Evolutionary conservation across 495 filamentous ascomycete genomes (phyloP).

Genomic region (Wilcoxina mikolae): DNA sequence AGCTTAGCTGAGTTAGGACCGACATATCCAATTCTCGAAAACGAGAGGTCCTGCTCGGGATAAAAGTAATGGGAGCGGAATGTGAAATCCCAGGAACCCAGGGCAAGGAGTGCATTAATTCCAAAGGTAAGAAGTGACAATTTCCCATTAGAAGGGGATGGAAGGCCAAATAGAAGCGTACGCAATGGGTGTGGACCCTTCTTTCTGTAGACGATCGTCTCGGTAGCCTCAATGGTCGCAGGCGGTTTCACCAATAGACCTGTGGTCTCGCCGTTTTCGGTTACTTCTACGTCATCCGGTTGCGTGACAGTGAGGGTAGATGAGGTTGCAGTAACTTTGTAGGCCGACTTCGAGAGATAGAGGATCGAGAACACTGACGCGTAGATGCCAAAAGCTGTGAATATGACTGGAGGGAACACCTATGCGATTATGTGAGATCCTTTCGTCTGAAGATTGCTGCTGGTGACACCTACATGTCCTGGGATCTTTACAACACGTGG

Average conservation of each 20-base stretch:
- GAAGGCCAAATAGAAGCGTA: slow-evolving; percentile 61
- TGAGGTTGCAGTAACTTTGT: slow-evolving; percentile 44
- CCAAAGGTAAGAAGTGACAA: slow-evolving; percentile 48
- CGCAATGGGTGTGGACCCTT: slow-evolving; percentile 34
- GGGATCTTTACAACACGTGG: slow-evolving; percentile 41
- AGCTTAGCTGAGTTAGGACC: slow-evolving; percentile 66
- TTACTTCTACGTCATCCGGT: slow-evolving; percentile 20
- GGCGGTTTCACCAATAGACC: slow-evolving; percentile 24
- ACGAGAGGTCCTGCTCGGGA: slow-evolving; percentile 58
- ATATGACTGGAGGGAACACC: slow-evolving; percentile 49
- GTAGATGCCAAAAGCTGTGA: slow-evolving; percentile 59
- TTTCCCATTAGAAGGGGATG: slow-evolving; percentile 45
- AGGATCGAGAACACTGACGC: slow-evolving; percentile 48
- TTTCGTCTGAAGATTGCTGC: slow-evolving; percentile 6
- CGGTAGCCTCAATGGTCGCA: slow-evolving; percentile 38
- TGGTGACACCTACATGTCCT: slow-evolving; percentile 34
- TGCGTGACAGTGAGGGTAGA: slow-evolving; percentile 47
- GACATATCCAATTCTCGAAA: slow-evolving; percentile 73
- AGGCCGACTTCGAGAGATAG: slow-evolving; percentile 42
- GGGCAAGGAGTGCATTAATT: slow-evolving; percentile 52
- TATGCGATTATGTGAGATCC: slow-evolving; percentile 16
- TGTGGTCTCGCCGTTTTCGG: slow-evolving; percentile 24
- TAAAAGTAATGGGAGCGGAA: slow-evolving; percentile 53
- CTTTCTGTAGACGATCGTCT: slow-evolving; percentile 35
- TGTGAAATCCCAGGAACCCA: slow-evolving; percentile 57